Base-by-base conservation (phyloP, 2,329 filamentous ascomycete species). In the Venturiaceae sp. region DNA sequence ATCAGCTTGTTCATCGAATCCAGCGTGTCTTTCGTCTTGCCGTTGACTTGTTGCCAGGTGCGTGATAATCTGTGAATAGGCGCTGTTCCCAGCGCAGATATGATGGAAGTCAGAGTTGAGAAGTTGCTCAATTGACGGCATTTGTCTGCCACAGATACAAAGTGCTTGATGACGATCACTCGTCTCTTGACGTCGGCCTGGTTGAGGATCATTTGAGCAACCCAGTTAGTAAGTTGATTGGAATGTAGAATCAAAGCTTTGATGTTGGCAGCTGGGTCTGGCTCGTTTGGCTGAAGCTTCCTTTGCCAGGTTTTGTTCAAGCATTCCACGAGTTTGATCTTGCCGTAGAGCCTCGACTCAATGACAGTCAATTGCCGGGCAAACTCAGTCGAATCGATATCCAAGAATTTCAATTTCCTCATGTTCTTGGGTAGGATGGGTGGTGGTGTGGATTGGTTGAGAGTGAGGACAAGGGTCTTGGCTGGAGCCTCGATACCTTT, bases 271-370 rank as follows among this genome's bases (percentile, higher is more conserved):
- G 94, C 92, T 34, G 92, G 89, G 66, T 96, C 91, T 5, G 87
- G 82, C 62, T 92, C 88, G 61, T 87, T 86, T 34, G 92, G 87
- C 8, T 77, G 82, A 60, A 95, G 80, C 77, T 96, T 96, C 81
- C 95, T 97, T 74, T 96, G 91, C 94, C 94, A 99, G 5, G 92
- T 96, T 79, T 99, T 99, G 75, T 96, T 96, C 61, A 99, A 77
- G 71, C 92, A 97, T 72, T 99, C 94, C 0, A 90, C 94, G 0
- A 92, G 88, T 72, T 92, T 92, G 72, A 99, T 95, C 75, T 96
- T 96, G 65, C 88, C 90, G 68, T 97, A 99, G 1, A 97, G 80
- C 62, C 87, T 87, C 2, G 92, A 96, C 72, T 99, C 94, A 63
- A 97, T 95, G 63, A 99, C 94, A 0, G 94, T 99, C 62, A 99